These are phyloP conservation scores for Candida anutae DNA, from an alignment of 1,139 yeast species.

Conservation along the genomic window DNA sequence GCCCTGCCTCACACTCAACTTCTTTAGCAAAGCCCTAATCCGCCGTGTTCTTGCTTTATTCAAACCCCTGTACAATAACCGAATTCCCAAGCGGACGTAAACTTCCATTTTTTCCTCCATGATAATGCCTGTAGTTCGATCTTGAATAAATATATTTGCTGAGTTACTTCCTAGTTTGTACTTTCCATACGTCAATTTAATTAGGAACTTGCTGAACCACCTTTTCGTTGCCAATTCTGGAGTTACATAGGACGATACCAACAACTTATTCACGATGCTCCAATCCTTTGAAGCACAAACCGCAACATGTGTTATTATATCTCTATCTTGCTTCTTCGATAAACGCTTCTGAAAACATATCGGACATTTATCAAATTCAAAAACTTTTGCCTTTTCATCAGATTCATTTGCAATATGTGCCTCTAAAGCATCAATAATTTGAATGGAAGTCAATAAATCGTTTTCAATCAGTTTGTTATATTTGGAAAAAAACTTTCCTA, in stretches of 20 bases:
- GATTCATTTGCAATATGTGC: slow-evolving; percentile 16
- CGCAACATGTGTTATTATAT: slow-evolving; percentile 79
- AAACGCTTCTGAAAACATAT: slow-evolving; percentile 61
- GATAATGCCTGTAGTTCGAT: slow-evolving; percentile 77
- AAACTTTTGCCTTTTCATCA: slow-evolving; percentile 26
- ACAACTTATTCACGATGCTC: slow-evolving; percentile 57
- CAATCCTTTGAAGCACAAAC: slow-evolving; percentile 78
- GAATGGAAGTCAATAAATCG: slow-evolving; percentile 48
- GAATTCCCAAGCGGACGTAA: slow-evolving; percentile 79
- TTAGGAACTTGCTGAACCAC: slow-evolving; percentile 80
- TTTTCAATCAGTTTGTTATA: slow-evolving; percentile 39
- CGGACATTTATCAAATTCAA: slow-evolving; percentile 67
- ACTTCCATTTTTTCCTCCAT: slow-evolving; percentile 90
- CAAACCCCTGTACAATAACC: slow-evolving; percentile 73
- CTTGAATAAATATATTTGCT: slow-evolving; percentile 91
- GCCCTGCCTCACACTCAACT: slow-evolving; percentile 76
- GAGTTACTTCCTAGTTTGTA: slow-evolving; percentile 84
- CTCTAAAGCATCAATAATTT: slow-evolving; percentile 52
- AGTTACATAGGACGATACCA: slow-evolving; percentile 68
- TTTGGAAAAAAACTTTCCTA: slow-evolving; percentile 35
- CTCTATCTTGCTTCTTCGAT: slow-evolving; percentile 48
- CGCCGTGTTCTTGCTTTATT: slow-evolving; percentile 46
- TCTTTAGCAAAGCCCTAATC: slow-evolving; percentile 50
- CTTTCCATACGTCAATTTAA: slow-evolving; percentile 83
- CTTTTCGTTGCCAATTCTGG: slow-evolving; percentile 77